Evolutionary conservation across 257 asterid species (phyloP).

Genomic region (Leptodermis oblonga): DNA sequence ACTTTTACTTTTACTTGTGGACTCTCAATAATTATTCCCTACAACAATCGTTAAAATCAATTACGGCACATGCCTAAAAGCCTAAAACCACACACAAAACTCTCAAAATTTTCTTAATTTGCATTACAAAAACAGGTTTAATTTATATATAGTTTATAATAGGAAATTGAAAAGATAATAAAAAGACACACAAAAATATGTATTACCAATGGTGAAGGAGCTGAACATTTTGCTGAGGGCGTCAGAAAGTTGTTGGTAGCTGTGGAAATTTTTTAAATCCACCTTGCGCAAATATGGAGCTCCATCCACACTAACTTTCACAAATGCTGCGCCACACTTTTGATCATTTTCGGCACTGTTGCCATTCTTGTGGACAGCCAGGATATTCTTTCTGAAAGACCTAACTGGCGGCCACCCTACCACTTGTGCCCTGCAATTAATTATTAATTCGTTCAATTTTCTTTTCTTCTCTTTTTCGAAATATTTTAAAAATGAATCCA

Average conservation of each 20-base stretch:
- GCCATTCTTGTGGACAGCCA: slow-evolving; percentile 26
- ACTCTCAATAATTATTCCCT: no score
- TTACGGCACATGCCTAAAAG: no score
- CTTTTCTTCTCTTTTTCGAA: no score
- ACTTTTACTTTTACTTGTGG: no score
- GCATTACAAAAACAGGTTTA: no score
- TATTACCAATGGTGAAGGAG: slow-evolving; percentile 49
- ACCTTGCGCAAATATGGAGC: slow-evolving; percentile 55
- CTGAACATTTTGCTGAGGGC: slow-evolving; percentile 51
- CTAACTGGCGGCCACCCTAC: slow-evolving; percentile 76
- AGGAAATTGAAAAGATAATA: not conserved
- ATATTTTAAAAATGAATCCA: no score
- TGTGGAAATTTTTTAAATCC: slow-evolving; percentile 43
- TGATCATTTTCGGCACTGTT: slow-evolving; percentile 23
- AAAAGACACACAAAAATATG: not conserved
- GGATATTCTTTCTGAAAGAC: slow-evolving; percentile 49
- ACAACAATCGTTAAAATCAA: no score
- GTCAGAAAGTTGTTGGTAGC: slow-evolving; percentile 48
- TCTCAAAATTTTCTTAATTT: no score
- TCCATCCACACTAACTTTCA: slow-evolving; percentile 54
- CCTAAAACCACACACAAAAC: no score
- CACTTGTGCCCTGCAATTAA: slow-evolving; percentile 51
- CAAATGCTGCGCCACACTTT: slow-evolving; percentile 32
- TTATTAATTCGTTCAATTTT: no score
- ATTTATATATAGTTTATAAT: no score